phyloP scores from a whole-genome alignment of 2,329 filamentous ascomycete species.

The Fusarium graminum region DNA sequence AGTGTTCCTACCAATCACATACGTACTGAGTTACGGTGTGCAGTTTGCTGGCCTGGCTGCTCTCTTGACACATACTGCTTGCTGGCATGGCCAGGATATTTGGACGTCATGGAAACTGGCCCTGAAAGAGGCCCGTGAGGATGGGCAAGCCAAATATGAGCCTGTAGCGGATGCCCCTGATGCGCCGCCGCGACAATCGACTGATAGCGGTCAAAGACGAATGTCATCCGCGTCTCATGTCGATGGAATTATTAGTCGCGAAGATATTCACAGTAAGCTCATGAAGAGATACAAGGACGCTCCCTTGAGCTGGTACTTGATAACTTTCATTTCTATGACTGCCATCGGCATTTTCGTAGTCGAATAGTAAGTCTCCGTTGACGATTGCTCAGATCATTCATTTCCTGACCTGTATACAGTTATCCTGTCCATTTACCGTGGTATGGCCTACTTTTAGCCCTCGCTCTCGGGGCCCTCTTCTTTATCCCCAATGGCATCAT shows the following conservation, averaged over 20 bases:
- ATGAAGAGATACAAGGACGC: constrained; percentile 88
- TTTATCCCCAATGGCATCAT: constrained; percentile 94
- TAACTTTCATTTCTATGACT: constrained; percentile 81
- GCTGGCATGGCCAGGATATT: constrained; percentile 89
- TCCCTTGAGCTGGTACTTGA: constrained; percentile 83
- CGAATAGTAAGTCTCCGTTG: constrained; percentile 73
- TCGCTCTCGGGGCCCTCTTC: constrained; percentile 81
- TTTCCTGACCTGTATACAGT: constrained; percentile 55
- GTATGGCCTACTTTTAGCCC: constrained; percentile 85
- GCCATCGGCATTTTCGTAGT: constrained; percentile 86
- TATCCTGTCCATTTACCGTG: constrained; percentile 87
- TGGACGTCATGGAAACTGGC: constrained; percentile 80
- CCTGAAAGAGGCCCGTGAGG: constrained; percentile 71
- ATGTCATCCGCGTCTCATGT: constrained; percentile 57
- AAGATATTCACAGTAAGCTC: constrained; percentile 86
- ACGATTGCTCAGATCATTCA: neutral
- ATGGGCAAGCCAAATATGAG: constrained; percentile 65
- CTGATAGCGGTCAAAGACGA: constrained; percentile 36
- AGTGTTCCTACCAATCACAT: constrained; percentile 88
- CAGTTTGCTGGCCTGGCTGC: constrained; percentile 87
- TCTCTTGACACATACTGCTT: constrained; percentile 82
- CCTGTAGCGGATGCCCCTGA: constrained; percentile 57
- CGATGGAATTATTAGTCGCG: constrained; percentile 73
- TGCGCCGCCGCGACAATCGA: constrained; percentile 32
- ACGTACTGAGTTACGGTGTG: constrained; percentile 86